These are phyloP conservation scores for Galerina marginata DNA, from an alignment of 768 basidiomycete genomes.

Conservation along the genomic window DNA sequence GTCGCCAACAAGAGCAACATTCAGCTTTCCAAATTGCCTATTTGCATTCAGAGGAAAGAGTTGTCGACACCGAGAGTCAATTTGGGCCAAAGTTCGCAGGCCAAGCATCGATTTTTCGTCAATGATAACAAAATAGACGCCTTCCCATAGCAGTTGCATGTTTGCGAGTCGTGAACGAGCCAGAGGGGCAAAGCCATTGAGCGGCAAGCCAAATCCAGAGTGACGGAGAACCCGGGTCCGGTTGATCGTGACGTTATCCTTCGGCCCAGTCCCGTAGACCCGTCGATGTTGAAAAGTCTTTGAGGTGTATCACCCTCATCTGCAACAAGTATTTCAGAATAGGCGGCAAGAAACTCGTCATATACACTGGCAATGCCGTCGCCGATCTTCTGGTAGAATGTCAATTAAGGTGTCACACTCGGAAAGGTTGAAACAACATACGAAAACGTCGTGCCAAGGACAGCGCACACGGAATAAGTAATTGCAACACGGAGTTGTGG, in stretches of 20 bases:
- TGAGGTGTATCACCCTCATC: not conserved
- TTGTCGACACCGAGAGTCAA: conserved; percentile 18
- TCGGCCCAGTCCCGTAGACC: conserved; percentile 31
- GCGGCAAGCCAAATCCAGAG: conserved; percentile 16
- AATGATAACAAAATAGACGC: conserved; percentile 22
- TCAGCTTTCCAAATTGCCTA: conserved; percentile 21
- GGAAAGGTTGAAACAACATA: no score
- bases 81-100: conserved; percentile 12
- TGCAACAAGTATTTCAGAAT: no score
- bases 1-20: conserved; percentile 30
- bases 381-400: no score
- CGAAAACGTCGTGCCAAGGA: no score
- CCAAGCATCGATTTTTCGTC: conserved; percentile 36
- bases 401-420: no score
- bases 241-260: conserved; percentile 14
- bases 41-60: not conserved
- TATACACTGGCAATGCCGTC: no score
- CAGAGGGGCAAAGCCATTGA: not conserved
- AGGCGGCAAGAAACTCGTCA: no score
- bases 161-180: conserved; percentile 1
- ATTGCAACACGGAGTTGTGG: conserved; percentile 24
- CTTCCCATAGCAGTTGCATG: conserved; percentile 23
- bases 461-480: no score
- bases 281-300: conserved; percentile 28
- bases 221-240: conserved; percentile 30